Conservation (phyloP, 129 eudicot genomes). For the Flaveria linearis region DNA sequence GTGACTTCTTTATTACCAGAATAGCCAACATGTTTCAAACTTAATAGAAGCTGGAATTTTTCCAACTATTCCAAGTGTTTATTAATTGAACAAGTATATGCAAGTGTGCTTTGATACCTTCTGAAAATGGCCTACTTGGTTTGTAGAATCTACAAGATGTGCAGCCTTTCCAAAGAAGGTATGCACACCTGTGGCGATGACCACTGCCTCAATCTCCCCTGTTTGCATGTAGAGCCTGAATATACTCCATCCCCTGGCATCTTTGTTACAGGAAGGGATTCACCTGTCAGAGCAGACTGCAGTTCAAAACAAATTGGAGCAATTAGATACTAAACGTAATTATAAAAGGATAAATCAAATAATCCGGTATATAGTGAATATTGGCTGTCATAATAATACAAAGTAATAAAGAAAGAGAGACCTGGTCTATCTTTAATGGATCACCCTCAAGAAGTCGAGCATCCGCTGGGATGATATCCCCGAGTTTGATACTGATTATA, state of each 20-base stretch:
- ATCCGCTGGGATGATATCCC: constrained; percentile 84
- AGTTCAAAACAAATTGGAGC: constrained; percentile 20
- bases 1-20: constrained; percentile 25
- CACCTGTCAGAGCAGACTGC: constrained; percentile 87
- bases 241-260: constrained; percentile 78
- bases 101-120: constrained; percentile 44
- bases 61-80: background rate
- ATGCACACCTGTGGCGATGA: constrained; percentile 85
- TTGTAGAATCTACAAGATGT: constrained; percentile 78
- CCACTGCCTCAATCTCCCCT: constrained; percentile 78
- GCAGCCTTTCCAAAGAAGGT: constrained; percentile 91
- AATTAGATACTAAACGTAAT: constrained; percentile 5
- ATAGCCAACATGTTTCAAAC: background rate
- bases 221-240: constrained; percentile 89
- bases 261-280: constrained; percentile 76
- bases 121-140: constrained; percentile 85
- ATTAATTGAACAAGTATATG: constrained; percentile 15
- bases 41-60: background rate
- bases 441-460: constrained; percentile 86
- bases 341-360: constrained; percentile 6
- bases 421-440: constrained; percentile 78
- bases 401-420: constrained; percentile 10
- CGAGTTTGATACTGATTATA: constrained; percentile 62
- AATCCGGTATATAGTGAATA: constrained; percentile 13
- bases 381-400: constrained; percentile 8